Percentiles rank a stretch among this genome's conserved stretches.
Evolutionary conservation across 345 rosid genomes (phyloP).

Genomic region (Syzygium jambos): DNA sequence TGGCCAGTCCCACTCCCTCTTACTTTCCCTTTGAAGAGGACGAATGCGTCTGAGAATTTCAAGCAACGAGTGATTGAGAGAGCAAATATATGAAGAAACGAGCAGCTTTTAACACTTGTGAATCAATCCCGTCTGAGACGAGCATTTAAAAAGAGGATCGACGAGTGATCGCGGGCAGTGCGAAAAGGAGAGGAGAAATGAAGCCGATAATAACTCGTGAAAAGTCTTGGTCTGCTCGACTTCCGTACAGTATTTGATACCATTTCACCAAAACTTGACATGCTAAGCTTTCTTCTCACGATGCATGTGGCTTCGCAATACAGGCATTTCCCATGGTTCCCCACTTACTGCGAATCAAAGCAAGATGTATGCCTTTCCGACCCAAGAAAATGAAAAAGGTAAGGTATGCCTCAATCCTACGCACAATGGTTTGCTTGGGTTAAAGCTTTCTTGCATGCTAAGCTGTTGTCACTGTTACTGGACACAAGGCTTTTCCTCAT

Average conservation of each 20-base stretch:
- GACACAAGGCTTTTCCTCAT: neutral
- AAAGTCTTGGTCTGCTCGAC: neutral
- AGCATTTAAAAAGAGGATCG: neutral
- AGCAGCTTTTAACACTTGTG: neutral
- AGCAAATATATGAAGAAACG: neutral
- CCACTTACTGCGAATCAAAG: neutral
- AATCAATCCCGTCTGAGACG: neutral
- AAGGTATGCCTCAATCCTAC: neutral
- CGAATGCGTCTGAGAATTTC: neutral
- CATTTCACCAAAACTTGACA: neutral
- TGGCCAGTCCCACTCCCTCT: neutral
- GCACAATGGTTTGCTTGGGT: neutral
- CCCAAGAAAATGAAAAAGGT: neutral
- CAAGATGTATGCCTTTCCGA: neutral
- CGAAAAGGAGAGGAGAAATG: neutral
- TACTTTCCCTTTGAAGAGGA: neutral
- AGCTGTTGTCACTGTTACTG: neutral
- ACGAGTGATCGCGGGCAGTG: neutral
- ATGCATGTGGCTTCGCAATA: neutral
- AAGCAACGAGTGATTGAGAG: neutral
- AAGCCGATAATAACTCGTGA: neutral
- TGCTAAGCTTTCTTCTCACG: neutral
- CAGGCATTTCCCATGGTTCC: neutral
- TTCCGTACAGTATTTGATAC: neutral
- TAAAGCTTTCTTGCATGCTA: neutral